phyloP scores from a whole-genome alignment of 2,329 filamentous ascomycete genomes.

The Aspergillus arachidicola region DNA sequence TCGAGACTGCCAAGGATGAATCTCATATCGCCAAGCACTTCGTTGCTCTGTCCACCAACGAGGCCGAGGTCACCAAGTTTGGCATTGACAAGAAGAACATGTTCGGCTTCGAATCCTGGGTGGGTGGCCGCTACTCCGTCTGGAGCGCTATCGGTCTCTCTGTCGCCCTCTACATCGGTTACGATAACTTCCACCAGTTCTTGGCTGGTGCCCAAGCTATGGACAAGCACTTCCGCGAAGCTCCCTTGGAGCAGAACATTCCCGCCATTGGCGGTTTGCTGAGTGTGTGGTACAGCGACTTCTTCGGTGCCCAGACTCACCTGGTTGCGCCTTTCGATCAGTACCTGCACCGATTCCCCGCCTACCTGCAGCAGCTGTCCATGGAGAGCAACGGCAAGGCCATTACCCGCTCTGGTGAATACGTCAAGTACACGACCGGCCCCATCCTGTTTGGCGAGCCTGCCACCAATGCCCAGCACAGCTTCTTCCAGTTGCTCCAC shows the following conservation, averaged over 20 bases:
- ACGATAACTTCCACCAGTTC: slow-evolving; percentile 97
- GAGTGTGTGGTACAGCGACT: slow-evolving; percentile 98
- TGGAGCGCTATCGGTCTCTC: slow-evolving; percentile 98
- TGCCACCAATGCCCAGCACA: slow-evolving; percentile 98
- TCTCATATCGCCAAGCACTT: slow-evolving; percentile 92
- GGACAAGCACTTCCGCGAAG: slow-evolving; percentile 96
- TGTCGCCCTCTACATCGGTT: slow-evolving; percentile 92
- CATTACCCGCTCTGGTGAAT: slow-evolving; percentile 81
- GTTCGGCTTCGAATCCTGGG: slow-evolving; percentile 99
- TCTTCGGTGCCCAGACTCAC: slow-evolving; percentile 97
- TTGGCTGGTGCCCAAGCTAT: slow-evolving; percentile 91
- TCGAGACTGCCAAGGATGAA: slow-evolving; percentile 76
- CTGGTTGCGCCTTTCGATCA: slow-evolving; percentile 98
- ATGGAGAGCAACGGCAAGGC: slow-evolving; percentile 99
- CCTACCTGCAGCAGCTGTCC: slow-evolving; percentile 97
- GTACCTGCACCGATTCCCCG: slow-evolving; percentile 98
- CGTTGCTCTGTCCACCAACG: slow-evolving; percentile 95
- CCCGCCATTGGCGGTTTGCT: slow-evolving; percentile 87
- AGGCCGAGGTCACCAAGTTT: slow-evolving; percentile 93
- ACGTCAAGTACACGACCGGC: slow-evolving; percentile 97
- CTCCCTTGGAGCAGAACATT: slow-evolving; percentile 92
- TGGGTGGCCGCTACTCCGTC: slow-evolving; percentile 96
- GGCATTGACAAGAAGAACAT: slow-evolving; percentile 99
- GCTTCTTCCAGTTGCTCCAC: slow-evolving; percentile 99
- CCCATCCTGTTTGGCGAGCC: slow-evolving; percentile 97